Evolutionary conservation across 2,329 filamentous ascomycete genomes (phyloP).

Genomic region (Davidsoniella eucalypti): DNA sequence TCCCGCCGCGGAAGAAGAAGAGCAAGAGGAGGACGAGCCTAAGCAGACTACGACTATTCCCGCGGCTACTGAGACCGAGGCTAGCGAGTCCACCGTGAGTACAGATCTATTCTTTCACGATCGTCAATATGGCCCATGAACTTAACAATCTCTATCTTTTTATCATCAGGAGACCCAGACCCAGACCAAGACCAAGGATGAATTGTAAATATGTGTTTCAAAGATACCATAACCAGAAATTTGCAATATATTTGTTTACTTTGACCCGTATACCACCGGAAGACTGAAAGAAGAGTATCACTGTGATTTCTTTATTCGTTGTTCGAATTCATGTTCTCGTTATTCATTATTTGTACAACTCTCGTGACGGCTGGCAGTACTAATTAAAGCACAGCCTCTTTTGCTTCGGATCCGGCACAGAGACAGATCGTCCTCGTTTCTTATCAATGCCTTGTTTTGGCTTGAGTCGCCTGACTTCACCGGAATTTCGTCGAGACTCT

Average conservation of each 20-base stretch:
- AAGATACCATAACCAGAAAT: conserved; percentile 6
- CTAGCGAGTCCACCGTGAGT: conserved; percentile 8
- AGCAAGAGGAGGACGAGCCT: conserved; percentile 4
- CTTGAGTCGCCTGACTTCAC: conserved; percentile 7
- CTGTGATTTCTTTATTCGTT: background rate
- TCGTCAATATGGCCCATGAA: conserved; percentile 7
- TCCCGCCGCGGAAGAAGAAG: conserved; percentile 15
- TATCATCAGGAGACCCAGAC: conserved; percentile 9
- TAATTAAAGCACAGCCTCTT: conserved; percentile 37
- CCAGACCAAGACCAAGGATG: conserved; percentile 12
- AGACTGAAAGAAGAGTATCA: no score
- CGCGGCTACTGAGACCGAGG: background rate
- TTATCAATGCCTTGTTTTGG: conserved; percentile 14
- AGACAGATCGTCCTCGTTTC: conserved; percentile 13
- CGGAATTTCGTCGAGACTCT: conserved; percentile 13
- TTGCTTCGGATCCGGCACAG: conserved; percentile 27
- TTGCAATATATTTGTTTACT: no score
- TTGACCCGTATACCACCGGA: background rate
- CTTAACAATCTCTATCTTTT: conserved; percentile 1
- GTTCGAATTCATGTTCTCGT: background rate
- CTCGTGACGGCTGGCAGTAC: background rate
- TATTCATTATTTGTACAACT: background rate
- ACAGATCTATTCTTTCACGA: conserved; percentile 8
- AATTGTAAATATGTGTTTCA: conserved; percentile 12
- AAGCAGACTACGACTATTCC: conserved; percentile 11